These are phyloP conservation scores for Kodamaea arcana DNA, from an alignment of 1,139 yeast species.

Conservation along the genomic window DNA sequence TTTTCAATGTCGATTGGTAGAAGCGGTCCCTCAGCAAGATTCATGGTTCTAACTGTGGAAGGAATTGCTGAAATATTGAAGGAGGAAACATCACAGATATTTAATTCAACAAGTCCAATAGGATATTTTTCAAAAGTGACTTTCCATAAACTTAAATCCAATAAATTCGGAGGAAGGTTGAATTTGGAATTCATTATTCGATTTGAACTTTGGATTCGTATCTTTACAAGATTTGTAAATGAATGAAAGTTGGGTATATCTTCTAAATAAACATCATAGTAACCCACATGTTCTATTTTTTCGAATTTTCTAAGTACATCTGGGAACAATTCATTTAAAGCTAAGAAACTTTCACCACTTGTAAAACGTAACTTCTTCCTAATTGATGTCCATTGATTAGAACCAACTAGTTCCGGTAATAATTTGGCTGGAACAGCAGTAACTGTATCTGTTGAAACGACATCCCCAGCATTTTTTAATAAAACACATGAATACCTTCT, in stretches of 20 bases:
- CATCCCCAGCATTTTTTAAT: not conserved
- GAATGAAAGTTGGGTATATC: not conserved
- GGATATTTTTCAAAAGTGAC: not conserved
- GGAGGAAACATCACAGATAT: not conserved
- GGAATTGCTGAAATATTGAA: not conserved
- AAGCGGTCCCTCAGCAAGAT: not conserved
- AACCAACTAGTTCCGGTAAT: not conserved
- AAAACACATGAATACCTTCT: constrained; percentile 1
- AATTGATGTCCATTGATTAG: not conserved
- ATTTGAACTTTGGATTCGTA: not conserved
- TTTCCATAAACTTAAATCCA: not conserved
- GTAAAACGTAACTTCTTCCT: not conserved
- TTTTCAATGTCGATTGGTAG: not conserved
- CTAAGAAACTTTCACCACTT: not conserved
- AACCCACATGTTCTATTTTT: constrained; percentile 1
- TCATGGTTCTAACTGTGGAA: not conserved
- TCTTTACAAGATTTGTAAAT: not conserved
- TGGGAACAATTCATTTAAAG: not conserved
- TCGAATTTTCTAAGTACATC: not conserved
- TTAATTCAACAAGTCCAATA: not conserved
- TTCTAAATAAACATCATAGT: not conserved
- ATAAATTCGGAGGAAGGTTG: not conserved
- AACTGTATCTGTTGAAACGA: not conserved
- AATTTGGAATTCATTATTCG: not conserved
- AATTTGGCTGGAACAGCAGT: not conserved